Conservation (phyloP, 2,329 filamentous ascomycete species). For the Beauveria rudraprayagi region DNA sequence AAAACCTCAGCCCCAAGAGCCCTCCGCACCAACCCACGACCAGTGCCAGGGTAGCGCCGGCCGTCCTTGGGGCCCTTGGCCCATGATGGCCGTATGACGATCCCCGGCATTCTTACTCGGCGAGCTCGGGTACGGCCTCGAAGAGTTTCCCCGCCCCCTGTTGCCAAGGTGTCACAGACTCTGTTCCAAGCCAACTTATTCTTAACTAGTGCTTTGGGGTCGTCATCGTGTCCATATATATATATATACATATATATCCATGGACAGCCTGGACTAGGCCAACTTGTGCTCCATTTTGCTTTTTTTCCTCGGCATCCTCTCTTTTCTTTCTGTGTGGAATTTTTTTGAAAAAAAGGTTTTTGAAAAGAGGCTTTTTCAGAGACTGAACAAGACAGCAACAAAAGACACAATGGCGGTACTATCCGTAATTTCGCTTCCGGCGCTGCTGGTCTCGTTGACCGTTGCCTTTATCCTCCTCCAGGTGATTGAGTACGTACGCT, state of each 20-base stretch:
- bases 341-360: too few species aligned
- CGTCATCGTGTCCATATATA: neutral
- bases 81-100: neutral
- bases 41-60: too few species aligned
- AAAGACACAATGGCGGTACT: neutral
- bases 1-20: too few species aligned
- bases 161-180: neutral
- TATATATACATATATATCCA: neutral
- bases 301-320: neutral
- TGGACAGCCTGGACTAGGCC: neutral
- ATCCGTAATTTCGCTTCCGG: neutral
- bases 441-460: conserved; percentile 1
- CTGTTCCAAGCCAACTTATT: neutral
- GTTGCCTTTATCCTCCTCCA: neutral
- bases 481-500: neutral
- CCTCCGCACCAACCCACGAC: neutral
- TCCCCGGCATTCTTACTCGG: neutral
- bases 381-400: too few species aligned
- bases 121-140: neutral
- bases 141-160: conserved; percentile 2
- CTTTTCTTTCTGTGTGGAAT: neutral
- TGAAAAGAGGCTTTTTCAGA: neutral
- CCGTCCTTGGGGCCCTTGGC: neutral
- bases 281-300: neutral
- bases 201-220: neutral